Evolutionary conservation across 1,139 yeast genomes (phyloP).

Genomic region (Candida dubliniensis): DNA sequence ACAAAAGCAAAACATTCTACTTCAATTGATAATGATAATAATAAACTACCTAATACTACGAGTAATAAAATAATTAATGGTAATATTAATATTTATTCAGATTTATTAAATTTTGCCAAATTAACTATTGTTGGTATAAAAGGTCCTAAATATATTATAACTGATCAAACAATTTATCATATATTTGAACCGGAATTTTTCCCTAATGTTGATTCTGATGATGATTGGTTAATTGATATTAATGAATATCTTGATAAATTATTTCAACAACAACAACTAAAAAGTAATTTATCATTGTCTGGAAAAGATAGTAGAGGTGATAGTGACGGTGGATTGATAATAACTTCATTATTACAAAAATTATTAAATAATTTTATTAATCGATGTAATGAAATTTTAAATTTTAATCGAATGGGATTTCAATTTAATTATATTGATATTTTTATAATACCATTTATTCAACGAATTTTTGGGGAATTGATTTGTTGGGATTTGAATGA

Average conservation of each 20-base stretch:
- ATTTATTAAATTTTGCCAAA: slow-evolving; percentile 38
- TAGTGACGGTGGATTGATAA: slow-evolving; percentile 16
- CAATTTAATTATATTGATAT: slow-evolving; percentile 30
- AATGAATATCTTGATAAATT: slow-evolving; percentile 20
- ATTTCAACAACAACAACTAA: slow-evolving; percentile 1
- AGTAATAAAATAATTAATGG: neutral
- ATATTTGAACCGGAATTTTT: slow-evolving; percentile 49
- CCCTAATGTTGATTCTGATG: slow-evolving; percentile 46
- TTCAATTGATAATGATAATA: neutral
- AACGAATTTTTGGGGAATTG: slow-evolving; percentile 32
- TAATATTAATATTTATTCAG: slow-evolving; percentile 31
- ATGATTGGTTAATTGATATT: slow-evolving; percentile 39
- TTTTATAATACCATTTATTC: slow-evolving; percentile 31
- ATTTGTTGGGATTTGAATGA: slow-evolving; percentile 23
- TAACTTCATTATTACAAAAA: slow-evolving; percentile 19
- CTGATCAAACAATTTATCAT: slow-evolving; percentile 47
- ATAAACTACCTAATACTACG: neutral
- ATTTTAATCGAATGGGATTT: slow-evolving; percentile 24
- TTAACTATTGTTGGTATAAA: slow-evolving; percentile 45
- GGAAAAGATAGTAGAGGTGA: slow-evolving; percentile 6
- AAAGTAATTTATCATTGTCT: too few relatives aligned
- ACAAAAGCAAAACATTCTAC: too few relatives aligned
- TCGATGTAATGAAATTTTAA: slow-evolving; percentile 17
- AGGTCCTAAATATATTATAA: slow-evolving; percentile 38
- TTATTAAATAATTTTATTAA: slow-evolving; percentile 18